phyloP scores from a whole-genome alignment of 2,329 filamentous ascomycete species.

The Escovopsis weberi region DNA sequence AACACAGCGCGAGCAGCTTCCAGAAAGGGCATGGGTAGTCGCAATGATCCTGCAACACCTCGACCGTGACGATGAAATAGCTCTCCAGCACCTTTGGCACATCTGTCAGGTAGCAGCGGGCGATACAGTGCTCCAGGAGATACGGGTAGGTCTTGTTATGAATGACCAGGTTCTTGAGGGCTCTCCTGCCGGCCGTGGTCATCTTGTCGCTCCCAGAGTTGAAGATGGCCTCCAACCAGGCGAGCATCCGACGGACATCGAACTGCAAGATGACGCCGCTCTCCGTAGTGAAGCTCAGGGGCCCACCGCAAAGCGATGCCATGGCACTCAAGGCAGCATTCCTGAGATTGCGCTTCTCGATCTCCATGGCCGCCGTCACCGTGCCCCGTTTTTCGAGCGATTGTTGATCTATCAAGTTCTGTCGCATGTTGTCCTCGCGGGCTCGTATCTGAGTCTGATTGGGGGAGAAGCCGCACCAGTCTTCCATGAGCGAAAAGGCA shows the following conservation, averaged over 20 bases:
- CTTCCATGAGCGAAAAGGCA: conserved; percentile 92
- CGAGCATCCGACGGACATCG: conserved; percentile 80
- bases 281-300: conserved; percentile 77
- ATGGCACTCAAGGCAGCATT: conserved; percentile 89
- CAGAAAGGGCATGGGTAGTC: conserved; percentile 78
- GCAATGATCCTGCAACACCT: conserved; percentile 71
- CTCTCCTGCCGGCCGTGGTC: conserved; percentile 76
- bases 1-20: conserved; percentile 74
- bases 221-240: conserved; percentile 94
- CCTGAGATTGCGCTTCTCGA: conserved; percentile 84
- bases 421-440: conserved; percentile 75
- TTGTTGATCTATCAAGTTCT: conserved; percentile 70
- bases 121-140: conserved; percentile 77
- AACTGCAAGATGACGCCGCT: conserved; percentile 81
- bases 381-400: conserved; percentile 61
- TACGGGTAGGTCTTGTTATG: conserved; percentile 82
- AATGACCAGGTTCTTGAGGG: conserved; percentile 75
- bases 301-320: conserved; percentile 78
- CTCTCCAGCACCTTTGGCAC: conserved; percentile 75
- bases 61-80: conserved; percentile 85
- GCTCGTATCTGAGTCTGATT: conserved; percentile 72
- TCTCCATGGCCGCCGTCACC: conserved; percentile 82
- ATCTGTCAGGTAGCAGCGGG: conserved; percentile 77
- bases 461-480: conserved; percentile 96
- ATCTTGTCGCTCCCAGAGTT: conserved; percentile 81